phyloP scores from a whole-genome alignment of 2,329 filamentous ascomycete species.

The Aspergillus sp. region DNA sequence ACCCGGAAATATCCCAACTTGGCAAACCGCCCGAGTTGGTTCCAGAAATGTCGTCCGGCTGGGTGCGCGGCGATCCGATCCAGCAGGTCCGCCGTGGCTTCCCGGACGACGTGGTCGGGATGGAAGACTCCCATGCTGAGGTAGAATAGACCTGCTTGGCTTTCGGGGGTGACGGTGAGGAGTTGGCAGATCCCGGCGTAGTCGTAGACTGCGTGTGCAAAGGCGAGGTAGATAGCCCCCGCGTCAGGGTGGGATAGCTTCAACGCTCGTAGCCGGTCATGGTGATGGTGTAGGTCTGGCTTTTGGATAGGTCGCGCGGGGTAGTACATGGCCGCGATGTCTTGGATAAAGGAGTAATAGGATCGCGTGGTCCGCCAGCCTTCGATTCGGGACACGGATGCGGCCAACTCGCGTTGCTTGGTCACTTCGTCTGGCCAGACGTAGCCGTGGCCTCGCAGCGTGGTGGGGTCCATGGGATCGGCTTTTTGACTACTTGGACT shows the following conservation, averaged over 20 bases:
- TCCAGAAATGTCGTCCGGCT: constrained; percentile 90
- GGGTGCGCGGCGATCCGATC: constrained; percentile 79
- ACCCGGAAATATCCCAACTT: constrained; percentile 78
- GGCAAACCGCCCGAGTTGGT: constrained; percentile 73
- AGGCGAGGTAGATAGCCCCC: constrained; percentile 74
- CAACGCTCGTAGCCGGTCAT: constrained; percentile 78
- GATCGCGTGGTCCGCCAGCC: constrained; percentile 93
- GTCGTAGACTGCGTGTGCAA: constrained; percentile 65
- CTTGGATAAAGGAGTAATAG: constrained; percentile 92
- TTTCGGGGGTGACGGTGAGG: constrained; percentile 73
- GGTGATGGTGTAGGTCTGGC: constrained; percentile 76
- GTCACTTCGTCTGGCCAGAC: constrained; percentile 82
- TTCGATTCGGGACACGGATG: constrained; percentile 87
- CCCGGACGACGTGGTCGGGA: constrained; percentile 69
- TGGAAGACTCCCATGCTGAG: constrained; percentile 87
- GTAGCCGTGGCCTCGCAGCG: constrained; percentile 76
- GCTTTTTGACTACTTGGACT: constrained; percentile 35
- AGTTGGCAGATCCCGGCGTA: constrained; percentile 83
- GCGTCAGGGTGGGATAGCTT: constrained; percentile 68
- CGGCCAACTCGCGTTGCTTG: constrained; percentile 77
- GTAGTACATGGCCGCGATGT: constrained; percentile 33
- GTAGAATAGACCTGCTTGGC: constrained; percentile 83
- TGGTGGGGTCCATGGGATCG: constrained; percentile 38
- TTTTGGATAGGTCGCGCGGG: constrained; percentile 33
- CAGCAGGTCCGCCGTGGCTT: constrained; percentile 68